Evolutionary conservation across 352 stramenopile species (phyloP).

Genomic region (Phytopythium montanum): DNA sequence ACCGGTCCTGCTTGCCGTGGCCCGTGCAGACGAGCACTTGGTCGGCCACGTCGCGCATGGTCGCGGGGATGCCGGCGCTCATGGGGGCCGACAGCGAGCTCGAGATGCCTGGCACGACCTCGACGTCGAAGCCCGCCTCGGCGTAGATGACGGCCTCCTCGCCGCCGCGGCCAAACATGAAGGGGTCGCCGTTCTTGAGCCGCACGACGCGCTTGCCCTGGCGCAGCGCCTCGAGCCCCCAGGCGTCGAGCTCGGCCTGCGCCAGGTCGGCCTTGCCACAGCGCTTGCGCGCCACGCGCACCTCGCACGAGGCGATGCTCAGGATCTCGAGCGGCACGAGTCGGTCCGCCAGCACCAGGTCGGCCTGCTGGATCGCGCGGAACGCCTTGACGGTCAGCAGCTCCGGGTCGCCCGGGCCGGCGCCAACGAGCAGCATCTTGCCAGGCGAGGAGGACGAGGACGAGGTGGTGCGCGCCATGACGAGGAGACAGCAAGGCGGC

Average conservation of each 20-base stretch:
- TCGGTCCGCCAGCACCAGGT: slow-evolving; percentile 93
- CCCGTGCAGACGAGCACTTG: slow-evolving; percentile 92
- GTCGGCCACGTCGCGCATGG: slow-evolving; percentile 93
- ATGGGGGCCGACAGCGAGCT: slow-evolving; percentile 93
- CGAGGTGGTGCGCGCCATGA: background rate
- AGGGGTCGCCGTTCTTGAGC: slow-evolving; percentile 97
- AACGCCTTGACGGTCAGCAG: slow-evolving; percentile 93
- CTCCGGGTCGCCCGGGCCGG: slow-evolving; percentile 92
- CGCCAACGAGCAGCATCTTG: slow-evolving; percentile 85
- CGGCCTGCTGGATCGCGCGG: slow-evolving; percentile 77
- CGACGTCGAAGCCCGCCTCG: slow-evolving; percentile 69
- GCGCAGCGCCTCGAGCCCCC: slow-evolving; percentile 83
- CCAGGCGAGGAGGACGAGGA: slow-evolving; percentile 8
- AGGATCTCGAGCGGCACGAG: slow-evolving; percentile 91
- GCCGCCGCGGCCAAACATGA: slow-evolving; percentile 95
- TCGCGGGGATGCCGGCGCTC: slow-evolving; percentile 93
- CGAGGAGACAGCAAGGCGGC: background rate
- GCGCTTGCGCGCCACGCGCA: slow-evolving; percentile 92
- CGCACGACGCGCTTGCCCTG: slow-evolving; percentile 92
- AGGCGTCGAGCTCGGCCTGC: slow-evolving; percentile 93
- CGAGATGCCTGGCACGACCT: slow-evolving; percentile 93
- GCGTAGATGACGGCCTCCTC: slow-evolving; percentile 91
- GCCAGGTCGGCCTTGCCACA: slow-evolving; percentile 94
- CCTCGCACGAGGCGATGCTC: slow-evolving; percentile 84
- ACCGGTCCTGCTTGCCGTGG: slow-evolving; percentile 91